Percentiles rank a stretch among this genome's conserved stretches.
Conservation (phyloP, 2,329 filamentous ascomycete species). For the Alternaria angustiovoidea region DNA sequence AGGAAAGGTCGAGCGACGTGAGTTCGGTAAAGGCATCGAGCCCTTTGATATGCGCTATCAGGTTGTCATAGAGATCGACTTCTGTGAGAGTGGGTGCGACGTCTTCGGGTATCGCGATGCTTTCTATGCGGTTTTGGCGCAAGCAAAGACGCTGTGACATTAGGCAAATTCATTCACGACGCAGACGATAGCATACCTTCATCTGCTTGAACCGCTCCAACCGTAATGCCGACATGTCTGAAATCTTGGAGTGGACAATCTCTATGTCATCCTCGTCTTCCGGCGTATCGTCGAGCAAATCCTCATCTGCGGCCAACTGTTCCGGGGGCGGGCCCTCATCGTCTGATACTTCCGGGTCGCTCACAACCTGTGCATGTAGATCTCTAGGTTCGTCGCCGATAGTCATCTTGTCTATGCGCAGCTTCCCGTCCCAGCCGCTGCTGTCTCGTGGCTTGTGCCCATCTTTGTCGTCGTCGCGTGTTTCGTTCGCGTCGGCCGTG, state of each 20-base stretch:
- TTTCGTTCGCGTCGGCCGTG: conserved; percentile 21
- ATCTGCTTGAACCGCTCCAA: conserved; percentile 84
- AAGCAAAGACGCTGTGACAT: conserved; percentile 74
- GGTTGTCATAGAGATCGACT: conserved; percentile 95
- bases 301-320: conserved; percentile 51
- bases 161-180: conserved; percentile 5
- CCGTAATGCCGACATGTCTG: conserved; percentile 77
- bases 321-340: conserved; percentile 56
- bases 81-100: conserved; percentile 76
- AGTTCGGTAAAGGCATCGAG: conserved; percentile 80
- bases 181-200: conserved; percentile 54
- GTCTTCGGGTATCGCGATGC: conserved; percentile 75
- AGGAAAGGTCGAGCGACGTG: conserved; percentile 85
- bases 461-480: conserved; percentile 32
- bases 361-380: conserved; percentile 71
- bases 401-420: conserved; percentile 75
- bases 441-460: conserved; percentile 48
- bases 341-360: conserved; percentile 86
- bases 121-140: conserved; percentile 87
- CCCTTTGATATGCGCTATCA: conserved; percentile 85
- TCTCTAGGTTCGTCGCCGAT: conserved; percentile 35
- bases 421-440: conserved; percentile 82
- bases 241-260: conserved; percentile 85
- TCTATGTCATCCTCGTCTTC: conserved; percentile 71
- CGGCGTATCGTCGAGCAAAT: conserved; percentile 67